These are phyloP conservation scores for Candida xyloterini DNA, from an alignment of 805 yeast genomes.

Conservation along the genomic window DNA sequence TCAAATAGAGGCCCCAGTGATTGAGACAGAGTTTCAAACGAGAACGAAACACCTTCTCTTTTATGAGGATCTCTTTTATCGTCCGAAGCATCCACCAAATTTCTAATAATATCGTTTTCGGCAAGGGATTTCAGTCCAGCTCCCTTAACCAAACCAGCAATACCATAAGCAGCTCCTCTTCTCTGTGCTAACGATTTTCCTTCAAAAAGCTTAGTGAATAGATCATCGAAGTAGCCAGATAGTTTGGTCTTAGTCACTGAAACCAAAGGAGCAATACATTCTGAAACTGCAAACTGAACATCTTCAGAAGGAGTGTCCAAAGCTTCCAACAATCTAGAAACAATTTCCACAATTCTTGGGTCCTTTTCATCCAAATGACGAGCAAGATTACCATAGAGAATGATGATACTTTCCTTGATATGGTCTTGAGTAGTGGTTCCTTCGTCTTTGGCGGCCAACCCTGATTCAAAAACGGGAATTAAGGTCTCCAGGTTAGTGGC, in stretches of 20 bases:
- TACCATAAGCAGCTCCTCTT: conserved; percentile 94
- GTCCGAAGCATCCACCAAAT: conserved; percentile 77
- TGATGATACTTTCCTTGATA: conserved; percentile 75
- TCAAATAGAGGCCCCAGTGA: conserved; percentile 78
- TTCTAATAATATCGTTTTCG: conserved; percentile 72
- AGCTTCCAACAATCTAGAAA: conserved; percentile 68
- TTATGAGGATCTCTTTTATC: conserved; percentile 71
- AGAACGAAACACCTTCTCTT: conserved; percentile 86
- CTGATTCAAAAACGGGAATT: conserved; percentile 76
- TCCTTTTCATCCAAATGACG: conserved; percentile 73
- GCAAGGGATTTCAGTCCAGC: conserved; percentile 76
- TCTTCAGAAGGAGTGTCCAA: conserved; percentile 85
- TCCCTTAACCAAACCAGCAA: conserved; percentile 91
- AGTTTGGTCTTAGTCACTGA: conserved; percentile 49
- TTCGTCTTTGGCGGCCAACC: conserved; percentile 50
- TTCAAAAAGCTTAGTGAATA: conserved; percentile 59
- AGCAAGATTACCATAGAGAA: conserved; percentile 88
- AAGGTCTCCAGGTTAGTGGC: conserved; percentile 62
- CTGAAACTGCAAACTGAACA: conserved; percentile 84
- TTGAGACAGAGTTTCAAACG: conserved; percentile 79
- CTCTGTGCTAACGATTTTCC: conserved; percentile 52
- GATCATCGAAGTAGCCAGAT: conserved; percentile 50
- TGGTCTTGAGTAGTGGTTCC: conserved; percentile 52
- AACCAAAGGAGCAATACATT: conserved; percentile 82
- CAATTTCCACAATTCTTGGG: conserved; percentile 58